Evolutionary conservation across 306 rosid genomes (phyloP), one percentile per base, ranked within the genome.

Genomic region (Quercus parvula): DNA sequence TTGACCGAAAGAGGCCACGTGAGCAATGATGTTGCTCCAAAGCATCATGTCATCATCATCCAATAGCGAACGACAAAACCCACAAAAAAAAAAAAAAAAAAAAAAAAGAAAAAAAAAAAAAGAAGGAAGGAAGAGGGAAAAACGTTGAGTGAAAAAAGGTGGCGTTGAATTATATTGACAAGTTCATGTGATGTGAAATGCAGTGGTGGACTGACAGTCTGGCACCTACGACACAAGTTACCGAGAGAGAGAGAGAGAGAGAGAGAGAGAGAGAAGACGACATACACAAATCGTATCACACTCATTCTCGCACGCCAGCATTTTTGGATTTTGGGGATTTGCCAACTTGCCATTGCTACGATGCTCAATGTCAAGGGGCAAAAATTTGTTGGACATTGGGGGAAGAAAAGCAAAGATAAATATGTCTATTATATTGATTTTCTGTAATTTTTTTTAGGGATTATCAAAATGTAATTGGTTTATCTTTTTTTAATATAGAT

Each of bases 1-100:
- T 41, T 41, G 46, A 20, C 76, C 17, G 5, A 17, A 18, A 1
- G 38, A 13, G 24, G 2, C 56, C 79, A 74, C 82, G 85, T 78
- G 81, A 49, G 31, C 73, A 14, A 64, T 66, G 61, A 77, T 22
- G 78, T 71, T 27, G 54, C 17, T 13, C 54, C 54, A 62, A 27
- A 56, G 70, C 61, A 33, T 63, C 28, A 13, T 12, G 20, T 51
- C 1, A 19, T 49, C 61, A 33, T 72, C 28, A 13, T 49, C 20
- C 59, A 2, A 19, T 49, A 5, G 77, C 54, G 3, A 61, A 13
- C 75, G 25, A 64, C 66, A 27, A 63, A 22, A 41, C 11, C 46
- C 46, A 14, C 27, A 12, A 62, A 7, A 11, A 61, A 11, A 59
- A 22, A 22, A 0, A 0, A 22, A 22, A 22, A 22, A 0, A 12